Evolutionary conservation across 2,329 filamentous ascomycete species (phyloP), one percentile per base, ranked within the genome.

Genomic region (Aspergillus thermomutatus): DNA sequence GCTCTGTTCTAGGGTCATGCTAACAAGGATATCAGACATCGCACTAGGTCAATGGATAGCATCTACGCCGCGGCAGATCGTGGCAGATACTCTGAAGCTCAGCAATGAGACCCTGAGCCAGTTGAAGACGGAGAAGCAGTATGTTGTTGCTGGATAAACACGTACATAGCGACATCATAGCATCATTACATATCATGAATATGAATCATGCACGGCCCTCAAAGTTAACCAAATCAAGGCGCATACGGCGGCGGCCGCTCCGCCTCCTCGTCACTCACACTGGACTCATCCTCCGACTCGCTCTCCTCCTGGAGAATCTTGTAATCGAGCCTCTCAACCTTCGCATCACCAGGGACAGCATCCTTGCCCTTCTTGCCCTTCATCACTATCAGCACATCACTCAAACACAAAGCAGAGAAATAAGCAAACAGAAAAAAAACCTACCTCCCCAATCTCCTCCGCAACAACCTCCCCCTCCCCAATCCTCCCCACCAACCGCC

Each of bases 61-160:
- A 0, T 71, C 79, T 2, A 85, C 82, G 1, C 82, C 83, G 0
- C 75, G 77, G 47, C 83, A 85, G 69, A 79, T 85, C n/a, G 74
- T 86, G 43, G 76, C 80, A 57, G 83, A 87, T 63, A 85, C 82
- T 0, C 67, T 86, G 55, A 74, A 75, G 8, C 56, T 81, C 48
- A 74, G 71, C 8, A 68, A 78, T 34, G 68, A 67, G 40, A 76
- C 73, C 0, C 64, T 80, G 14, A 65, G 60, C 1, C 64, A 71
- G 9, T 64, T 81, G 21, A 77, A 75, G 55, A 77, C 77, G 50
- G 75, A 76, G 54, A 80, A 80, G 67, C 76, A 77, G 51, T 77
- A 73, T 58, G 70, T 80, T 21, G 72, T 79, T 21, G 64, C 70
- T n/a, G 73, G 72, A 5, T 56, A 23, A 46, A n/a, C n/a, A n/a